These are phyloP conservation scores for Conidiobolus incongruus DNA, from an alignment of 371 early-diverging fungal species.

Conservation along the genomic window DNA sequence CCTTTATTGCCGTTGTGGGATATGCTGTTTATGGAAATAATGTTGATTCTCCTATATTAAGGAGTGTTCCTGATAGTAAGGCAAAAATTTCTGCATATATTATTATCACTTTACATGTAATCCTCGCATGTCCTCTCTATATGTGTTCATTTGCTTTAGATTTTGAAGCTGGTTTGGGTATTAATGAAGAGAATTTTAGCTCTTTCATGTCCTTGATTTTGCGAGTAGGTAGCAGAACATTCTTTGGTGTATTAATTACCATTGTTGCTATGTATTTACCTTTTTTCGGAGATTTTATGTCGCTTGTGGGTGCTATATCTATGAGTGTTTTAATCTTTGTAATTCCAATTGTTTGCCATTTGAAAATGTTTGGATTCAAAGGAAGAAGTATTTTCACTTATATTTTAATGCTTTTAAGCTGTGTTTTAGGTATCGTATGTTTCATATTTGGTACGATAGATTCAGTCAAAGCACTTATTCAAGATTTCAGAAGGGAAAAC, in stretches of 20 bases:
- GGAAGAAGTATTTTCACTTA: not conserved
- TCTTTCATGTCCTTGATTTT: slow-evolving; percentile 18
- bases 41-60: slow-evolving; percentile 43
- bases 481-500: not conserved
- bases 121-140: slow-evolving; percentile 63
- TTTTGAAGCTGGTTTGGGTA: slow-evolving; percentile 28
- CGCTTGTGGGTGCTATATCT: slow-evolving; percentile 55
- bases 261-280: slow-evolving; percentile 42
- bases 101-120: slow-evolving; percentile 56
- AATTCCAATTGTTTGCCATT: slow-evolving; percentile 59
- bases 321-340: slow-evolving; percentile 57
- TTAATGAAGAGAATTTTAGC: slow-evolving; percentile 2
- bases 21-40: slow-evolving; percentile 54
- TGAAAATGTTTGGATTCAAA: slow-evolving; percentile 38
- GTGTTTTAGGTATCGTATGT: not conserved
- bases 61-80: slow-evolving; percentile 37
- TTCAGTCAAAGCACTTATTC: not conserved
- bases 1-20: slow-evolving; percentile 46
- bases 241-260: slow-evolving; percentile 21
- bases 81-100: slow-evolving; percentile 30
- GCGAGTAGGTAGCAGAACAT: slow-evolving; percentile 30
- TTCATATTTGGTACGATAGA: not conserved
- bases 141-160: slow-evolving; percentile 55
- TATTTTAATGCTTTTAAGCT: not conserved
- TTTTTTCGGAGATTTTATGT: slow-evolving; percentile 58